Base-by-base conservation (phyloP, 1,139 yeast genomes). In the Groenewaldozyma auringiensis region DNA sequence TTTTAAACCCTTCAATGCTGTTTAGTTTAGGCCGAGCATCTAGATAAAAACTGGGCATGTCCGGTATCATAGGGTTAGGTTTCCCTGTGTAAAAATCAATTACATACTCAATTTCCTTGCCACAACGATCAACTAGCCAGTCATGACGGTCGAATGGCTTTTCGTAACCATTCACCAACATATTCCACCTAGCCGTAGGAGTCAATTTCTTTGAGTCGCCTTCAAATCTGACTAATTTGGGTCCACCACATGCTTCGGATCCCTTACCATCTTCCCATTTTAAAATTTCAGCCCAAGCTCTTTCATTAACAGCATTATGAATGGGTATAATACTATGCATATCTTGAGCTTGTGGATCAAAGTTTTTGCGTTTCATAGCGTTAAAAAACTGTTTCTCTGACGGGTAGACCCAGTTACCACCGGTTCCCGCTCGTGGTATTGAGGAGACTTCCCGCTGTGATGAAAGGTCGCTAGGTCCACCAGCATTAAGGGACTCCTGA, bases 121-220 rank as follows among this genome's bases (percentile, higher is more conserved):
- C 97, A 64, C 96, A 86, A 45, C 97, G 71, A 58, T 84, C 81
- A n/a, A 92, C 75, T 11, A 76, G 70, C 98, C 98, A 92, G 66
- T 92, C 98, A 62, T 92, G 98, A 57, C 98, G 76, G 66, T 92
- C 98, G 67, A 92, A 92, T 0, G 98, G 98, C 52, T 75, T 76
- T 45, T 78, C 79, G 51, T 75, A 72, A 0, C 96, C 71, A 87
- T 49, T 59, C 13, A 35, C 6, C 21, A 64, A 59, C 31, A 84
- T 60, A 55, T 84, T 79, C 57, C 86, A 69, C 70, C 94, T 76
- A 0, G 98, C 98, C 55, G 94, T 72, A 3, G 98, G 98, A 0
- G 96, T 87, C 42, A 87, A 59, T 55, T 84, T 83, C 53, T 78
- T 77, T 43, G 89, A 79, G 60, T 89, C 95, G 8, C 97, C 98